Conservation (phyloP, 1,284 basidiomycete species). For the Tylopilus sp. region DNA sequence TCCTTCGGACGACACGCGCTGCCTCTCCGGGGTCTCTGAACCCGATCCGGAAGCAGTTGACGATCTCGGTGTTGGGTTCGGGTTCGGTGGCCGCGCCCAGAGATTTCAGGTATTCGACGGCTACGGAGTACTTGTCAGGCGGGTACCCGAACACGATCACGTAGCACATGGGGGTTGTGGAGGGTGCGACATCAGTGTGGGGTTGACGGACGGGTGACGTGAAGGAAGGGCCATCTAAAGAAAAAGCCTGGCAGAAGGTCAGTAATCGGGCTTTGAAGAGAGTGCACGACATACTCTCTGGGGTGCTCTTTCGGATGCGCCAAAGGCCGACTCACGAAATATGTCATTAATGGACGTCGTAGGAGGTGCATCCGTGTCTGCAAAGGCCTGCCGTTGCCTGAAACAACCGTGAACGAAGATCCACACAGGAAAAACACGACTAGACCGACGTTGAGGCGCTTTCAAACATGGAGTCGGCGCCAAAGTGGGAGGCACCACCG, state of each 20-base stretch:
- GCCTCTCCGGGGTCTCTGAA: slow-evolving; percentile 78
- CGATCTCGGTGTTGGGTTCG: slow-evolving; percentile 69
- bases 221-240: slow-evolving; percentile 33
- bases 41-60: slow-evolving; percentile 79
- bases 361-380: slow-evolving; percentile 81
- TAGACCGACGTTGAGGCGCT: slow-evolving; percentile 63
- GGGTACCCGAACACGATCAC: slow-evolving; percentile 84
- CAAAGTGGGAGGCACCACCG: slow-evolving; percentile 72
- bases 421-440: background rate
- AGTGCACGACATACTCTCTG: slow-evolving; percentile 45
- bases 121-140: slow-evolving; percentile 73
- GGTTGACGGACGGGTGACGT: slow-evolving; percentile 44
- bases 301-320: slow-evolving; percentile 34
- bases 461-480: slow-evolving; percentile 85
- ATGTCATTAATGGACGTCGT: slow-evolving; percentile 77
- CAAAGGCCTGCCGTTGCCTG: slow-evolving; percentile 67
- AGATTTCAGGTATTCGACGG: slow-evolving; percentile 78
- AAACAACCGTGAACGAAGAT: slow-evolving; percentile 17
- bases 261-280: slow-evolving; percentile 1
- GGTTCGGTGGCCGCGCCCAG: slow-evolving; percentile 74
- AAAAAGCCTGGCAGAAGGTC: slow-evolving; percentile 31
- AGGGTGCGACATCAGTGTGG: slow-evolving; percentile 40
- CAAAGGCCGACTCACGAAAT: slow-evolving; percentile 60
- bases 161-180: slow-evolving; percentile 53
- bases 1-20: slow-evolving; percentile 78